Evolutionary conservation across 2,329 filamentous ascomycete genomes (phyloP).

Genomic region (Clonostachys rosea): DNA sequence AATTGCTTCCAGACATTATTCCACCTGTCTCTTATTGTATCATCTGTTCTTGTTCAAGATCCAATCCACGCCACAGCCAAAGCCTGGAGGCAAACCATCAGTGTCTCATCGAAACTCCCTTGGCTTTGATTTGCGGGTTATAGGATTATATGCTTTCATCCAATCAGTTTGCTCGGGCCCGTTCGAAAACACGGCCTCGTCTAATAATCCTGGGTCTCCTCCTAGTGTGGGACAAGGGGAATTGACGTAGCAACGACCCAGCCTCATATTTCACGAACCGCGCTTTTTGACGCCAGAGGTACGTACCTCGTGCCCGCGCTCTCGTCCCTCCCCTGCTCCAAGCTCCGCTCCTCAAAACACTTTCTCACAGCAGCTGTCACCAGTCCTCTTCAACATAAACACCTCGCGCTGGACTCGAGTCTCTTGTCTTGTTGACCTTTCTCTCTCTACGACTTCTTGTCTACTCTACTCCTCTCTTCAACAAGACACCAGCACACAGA

Average conservation of each 20-base stretch:
- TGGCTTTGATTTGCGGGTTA: too few species aligned
- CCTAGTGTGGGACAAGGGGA: too few species aligned
- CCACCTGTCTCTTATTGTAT: too few species aligned
- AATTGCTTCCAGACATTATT: too few species aligned
- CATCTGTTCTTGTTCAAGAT: too few species aligned
- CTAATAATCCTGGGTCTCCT: too few species aligned
- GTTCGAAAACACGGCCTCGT: too few species aligned
- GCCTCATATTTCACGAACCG: background rate
- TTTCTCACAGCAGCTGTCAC: conserved; percentile 6
- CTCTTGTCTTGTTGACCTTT: conserved; percentile 4
- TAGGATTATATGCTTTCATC: background rate
- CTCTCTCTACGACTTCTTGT: background rate
- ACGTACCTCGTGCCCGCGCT: background rate
- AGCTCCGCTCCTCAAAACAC: conserved; percentile 10
- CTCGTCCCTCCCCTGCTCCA: conserved; percentile 3
- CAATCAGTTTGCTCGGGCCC: background rate
- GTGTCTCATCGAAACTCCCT: too few species aligned
- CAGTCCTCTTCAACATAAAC: conserved; percentile 6
- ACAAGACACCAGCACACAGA: background rate
- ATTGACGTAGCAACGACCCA: background rate
- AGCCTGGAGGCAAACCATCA: too few species aligned
- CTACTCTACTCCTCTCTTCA: background rate
- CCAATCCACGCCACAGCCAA: too few species aligned
- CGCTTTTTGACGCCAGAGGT: background rate
- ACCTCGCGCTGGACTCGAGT: conserved; percentile 5